phyloP scores from a whole-genome alignment of 2,329 filamentous ascomycete species.

The Apiospora malaysiana region DNA sequence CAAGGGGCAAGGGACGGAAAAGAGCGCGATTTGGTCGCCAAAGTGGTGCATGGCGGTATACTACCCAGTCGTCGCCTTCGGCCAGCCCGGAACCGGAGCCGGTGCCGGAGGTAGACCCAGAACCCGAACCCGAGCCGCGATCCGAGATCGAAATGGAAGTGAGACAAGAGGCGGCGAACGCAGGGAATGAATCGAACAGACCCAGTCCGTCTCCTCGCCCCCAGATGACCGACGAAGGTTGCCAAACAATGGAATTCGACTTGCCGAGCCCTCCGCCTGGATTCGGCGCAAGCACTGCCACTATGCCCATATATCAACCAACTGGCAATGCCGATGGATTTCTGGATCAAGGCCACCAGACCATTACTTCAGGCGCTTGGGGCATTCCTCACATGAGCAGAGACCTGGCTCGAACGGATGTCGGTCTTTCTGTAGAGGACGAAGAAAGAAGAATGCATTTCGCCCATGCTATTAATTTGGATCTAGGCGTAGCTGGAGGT shows the following conservation, averaged over 20 bases:
- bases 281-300: background rate
- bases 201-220: slow-evolving; percentile 29
- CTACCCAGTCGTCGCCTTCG: slow-evolving; percentile 73
- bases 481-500: background rate
- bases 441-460: background rate
- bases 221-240: slow-evolving; percentile 45
- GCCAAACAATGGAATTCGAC: slow-evolving; percentile 46
- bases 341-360: slow-evolving; percentile 23
- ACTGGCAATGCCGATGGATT: background rate
- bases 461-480: background rate
- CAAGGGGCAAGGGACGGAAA: slow-evolving; percentile 69
- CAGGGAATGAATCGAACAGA: slow-evolving; percentile 20
- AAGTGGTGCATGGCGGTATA: slow-evolving; percentile 76
- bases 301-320: background rate
- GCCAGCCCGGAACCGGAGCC: slow-evolving; percentile 58
- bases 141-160: background rate
- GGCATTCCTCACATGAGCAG: background rate
- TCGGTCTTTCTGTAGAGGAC: background rate
- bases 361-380: slow-evolving; percentile 15
- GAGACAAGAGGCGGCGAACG: slow-evolving; percentile 23
- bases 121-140: background rate
- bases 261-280: slow-evolving; percentile 24
- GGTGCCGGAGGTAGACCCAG: slow-evolving; percentile 33
- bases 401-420: background rate
- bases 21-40: slow-evolving; percentile 71